These are phyloP conservation scores for Lasiodiplodia hormozganensis DNA, from an alignment of 2,329 filamentous ascomycete species.

Conservation along the genomic window DNA sequence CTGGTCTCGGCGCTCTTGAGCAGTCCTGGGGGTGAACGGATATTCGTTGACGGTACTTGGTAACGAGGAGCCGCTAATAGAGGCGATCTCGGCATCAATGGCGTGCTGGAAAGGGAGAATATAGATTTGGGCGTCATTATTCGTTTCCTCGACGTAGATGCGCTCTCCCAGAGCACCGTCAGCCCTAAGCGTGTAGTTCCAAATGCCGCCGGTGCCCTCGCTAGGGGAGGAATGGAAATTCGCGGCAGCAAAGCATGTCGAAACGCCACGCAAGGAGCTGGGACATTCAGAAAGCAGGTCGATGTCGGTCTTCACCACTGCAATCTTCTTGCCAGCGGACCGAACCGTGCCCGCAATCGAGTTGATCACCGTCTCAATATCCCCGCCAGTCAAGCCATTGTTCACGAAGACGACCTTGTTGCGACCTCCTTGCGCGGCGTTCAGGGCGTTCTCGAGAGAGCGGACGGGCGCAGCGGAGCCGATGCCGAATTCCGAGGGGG, in stretches of 20 bases:
- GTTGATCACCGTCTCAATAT: constrained; percentile 75
- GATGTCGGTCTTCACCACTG: constrained; percentile 61
- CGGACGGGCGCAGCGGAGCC: constrained; percentile 67
- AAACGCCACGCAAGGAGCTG: constrained; percentile 65
- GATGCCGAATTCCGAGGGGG: constrained; percentile 77
- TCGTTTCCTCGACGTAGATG: constrained; percentile 68
- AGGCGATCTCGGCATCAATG: constrained; percentile 75
- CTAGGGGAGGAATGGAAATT: constrained; percentile 77
- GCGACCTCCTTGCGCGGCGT: constrained; percentile 63
- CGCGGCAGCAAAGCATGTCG: constrained; percentile 74
- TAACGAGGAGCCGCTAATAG: constrained; percentile 54
- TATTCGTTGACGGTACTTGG: constrained; percentile 65
- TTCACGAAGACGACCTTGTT: constrained; percentile 80
- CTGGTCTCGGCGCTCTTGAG: constrained; percentile 68
- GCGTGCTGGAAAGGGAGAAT: constrained; percentile 79
- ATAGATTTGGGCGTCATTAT: constrained; percentile 80
- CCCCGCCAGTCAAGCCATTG: constrained; percentile 70
- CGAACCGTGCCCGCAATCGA: constrained; percentile 65
- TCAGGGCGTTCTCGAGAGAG: constrained; percentile 69
- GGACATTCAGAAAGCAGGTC: constrained; percentile 69
- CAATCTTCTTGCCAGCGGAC: constrained; percentile 61
- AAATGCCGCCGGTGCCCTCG: constrained; percentile 70
- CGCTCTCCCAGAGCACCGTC: constrained; percentile 73
- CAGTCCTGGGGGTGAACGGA: constrained; percentile 75
- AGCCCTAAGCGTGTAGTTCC: constrained; percentile 86